Percentiles rank a stretch among this genome's conserved stretches.
These are phyloP conservation scores for Exsudoporus frostii DNA, from an alignment of 768 basidiomycete species.

Conservation along the genomic window DNA sequence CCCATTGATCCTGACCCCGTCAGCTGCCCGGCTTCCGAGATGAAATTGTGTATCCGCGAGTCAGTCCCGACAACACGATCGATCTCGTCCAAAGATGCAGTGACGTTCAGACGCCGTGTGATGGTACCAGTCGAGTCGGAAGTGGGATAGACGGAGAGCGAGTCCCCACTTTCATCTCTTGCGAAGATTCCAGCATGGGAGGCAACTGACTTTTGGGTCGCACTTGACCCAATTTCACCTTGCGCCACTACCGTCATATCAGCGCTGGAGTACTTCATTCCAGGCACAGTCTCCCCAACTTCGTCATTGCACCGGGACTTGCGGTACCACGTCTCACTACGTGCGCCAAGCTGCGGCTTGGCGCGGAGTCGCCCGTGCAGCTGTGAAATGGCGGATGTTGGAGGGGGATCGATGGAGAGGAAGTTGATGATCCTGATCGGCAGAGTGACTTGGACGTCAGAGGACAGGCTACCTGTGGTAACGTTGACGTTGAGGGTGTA, in stretches of 20 bases:
- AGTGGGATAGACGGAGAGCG: slow-evolving; percentile 25
- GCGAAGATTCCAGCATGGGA: slow-evolving; percentile 6
- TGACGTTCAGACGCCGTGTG: slow-evolving; percentile 11
- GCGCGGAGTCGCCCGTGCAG: slow-evolving; percentile 16
- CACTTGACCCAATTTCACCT: slow-evolving; percentile 5
- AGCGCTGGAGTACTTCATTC: slow-evolving; percentile 29
- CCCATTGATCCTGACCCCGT: slow-evolving; percentile 15
- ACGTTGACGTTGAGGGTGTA: slow-evolving; percentile 68
- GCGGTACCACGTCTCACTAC: slow-evolving; percentile 29
- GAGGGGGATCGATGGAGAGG: slow-evolving; percentile 81
- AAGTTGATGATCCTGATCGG: slow-evolving; percentile 81
- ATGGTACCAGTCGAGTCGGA: slow-evolving; percentile 28
- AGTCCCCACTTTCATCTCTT: slow-evolving; percentile 15
- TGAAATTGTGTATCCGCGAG: slow-evolving; percentile 23
- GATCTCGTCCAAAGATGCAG: slow-evolving; percentile 28
- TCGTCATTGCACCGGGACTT: slow-evolving; percentile 22
- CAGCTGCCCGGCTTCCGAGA: slow-evolving; percentile 21
- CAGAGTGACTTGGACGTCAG: slow-evolving; percentile 66
- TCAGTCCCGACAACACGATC: slow-evolving; percentile 22
- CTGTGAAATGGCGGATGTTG: slow-evolving; percentile 33
- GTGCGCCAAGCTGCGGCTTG: slow-evolving; percentile 23
- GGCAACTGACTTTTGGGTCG: slow-evolving; percentile 1
- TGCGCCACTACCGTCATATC: slow-evolving; percentile 29
- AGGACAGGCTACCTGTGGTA: slow-evolving; percentile 53
- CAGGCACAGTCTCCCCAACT: slow-evolving; percentile 28